Evolutionary conservation across 257 asterid species (phyloP).

Genomic region (Pogostemon cablin): DNA sequence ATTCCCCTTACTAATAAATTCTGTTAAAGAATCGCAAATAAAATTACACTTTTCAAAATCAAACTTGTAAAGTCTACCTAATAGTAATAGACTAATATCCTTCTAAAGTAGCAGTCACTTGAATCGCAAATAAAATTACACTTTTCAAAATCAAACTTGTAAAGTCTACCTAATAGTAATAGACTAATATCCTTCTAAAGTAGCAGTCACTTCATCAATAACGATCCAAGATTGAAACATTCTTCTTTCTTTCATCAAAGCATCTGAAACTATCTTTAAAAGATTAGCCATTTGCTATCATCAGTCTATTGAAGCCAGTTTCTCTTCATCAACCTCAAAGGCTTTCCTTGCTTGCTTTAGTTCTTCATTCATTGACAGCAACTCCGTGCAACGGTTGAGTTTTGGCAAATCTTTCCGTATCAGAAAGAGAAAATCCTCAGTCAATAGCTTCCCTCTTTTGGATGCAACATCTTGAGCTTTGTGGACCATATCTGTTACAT

Average conservation of each 20-base stretch:
- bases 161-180: background rate
- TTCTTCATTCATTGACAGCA: constrained; percentile 88
- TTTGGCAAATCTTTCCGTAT: constrained; percentile 87
- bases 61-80: background rate
- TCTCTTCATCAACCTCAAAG: constrained; percentile 84
- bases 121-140: background rate
- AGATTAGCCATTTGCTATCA: background rate
- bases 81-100: background rate
- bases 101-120: background rate
- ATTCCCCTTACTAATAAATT: background rate
- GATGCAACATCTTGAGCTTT: constrained; percentile 86
- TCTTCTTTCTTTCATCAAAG: background rate
- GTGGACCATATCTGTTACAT: constrained; percentile 88
- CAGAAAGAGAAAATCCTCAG: constrained; percentile 83
- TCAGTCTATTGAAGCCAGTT: constrained; percentile 66
- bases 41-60: background rate
- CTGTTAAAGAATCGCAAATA: background rate
- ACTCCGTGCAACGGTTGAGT: constrained; percentile 75
- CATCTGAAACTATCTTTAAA: background rate
- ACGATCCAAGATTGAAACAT: background rate
- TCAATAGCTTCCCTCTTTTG: constrained; percentile 85
- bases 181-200: background rate
- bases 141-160: background rate
- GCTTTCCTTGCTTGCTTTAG: constrained; percentile 90
- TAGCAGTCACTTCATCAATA: background rate